Percentiles rank a stretch among this genome's conserved stretches.
These are phyloP conservation scores for Sporothrix dimorphospora DNA, from an alignment of 2,329 filamentous ascomycete species.

Conservation along the genomic window DNA sequence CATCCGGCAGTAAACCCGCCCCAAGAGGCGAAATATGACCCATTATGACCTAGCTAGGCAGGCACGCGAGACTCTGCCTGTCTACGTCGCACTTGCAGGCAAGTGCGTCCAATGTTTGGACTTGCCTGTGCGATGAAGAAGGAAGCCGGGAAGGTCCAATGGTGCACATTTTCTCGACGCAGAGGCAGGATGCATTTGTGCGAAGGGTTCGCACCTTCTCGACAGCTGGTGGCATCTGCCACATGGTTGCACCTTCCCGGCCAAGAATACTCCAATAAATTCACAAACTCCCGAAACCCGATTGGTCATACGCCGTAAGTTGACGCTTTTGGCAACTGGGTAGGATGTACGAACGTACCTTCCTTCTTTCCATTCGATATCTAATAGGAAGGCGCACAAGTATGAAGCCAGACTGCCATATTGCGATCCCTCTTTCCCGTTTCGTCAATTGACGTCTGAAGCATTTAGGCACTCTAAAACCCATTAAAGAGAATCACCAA, in stretches of 20 bases:
- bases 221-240: neutral
- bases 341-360: neutral
- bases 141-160: neutral
- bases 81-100: neutral
- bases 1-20: neutral
- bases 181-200: neutral
- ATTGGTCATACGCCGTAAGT: neutral
- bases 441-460: neutral
- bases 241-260: neutral
- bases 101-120: neutral
- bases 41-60: neutral
- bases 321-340: neutral
- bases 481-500: neutral
- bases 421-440: neutral
- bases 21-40: constrained; percentile 14
- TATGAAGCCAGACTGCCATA: too few relatives aligned
- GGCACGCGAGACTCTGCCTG: neutral
- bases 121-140: neutral
- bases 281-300: neutral
- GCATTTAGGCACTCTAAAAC: neutral
- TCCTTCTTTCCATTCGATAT: neutral
- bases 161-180: neutral
- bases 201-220: neutral
- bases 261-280: too few relatives aligned
- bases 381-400: neutral